A percentile compares a stretch with the other conserved stretches of the same genome.
Evolutionary conservation across 495 filamentous ascomycete genomes (phyloP).

Genomic region (Collariella sp.): DNA sequence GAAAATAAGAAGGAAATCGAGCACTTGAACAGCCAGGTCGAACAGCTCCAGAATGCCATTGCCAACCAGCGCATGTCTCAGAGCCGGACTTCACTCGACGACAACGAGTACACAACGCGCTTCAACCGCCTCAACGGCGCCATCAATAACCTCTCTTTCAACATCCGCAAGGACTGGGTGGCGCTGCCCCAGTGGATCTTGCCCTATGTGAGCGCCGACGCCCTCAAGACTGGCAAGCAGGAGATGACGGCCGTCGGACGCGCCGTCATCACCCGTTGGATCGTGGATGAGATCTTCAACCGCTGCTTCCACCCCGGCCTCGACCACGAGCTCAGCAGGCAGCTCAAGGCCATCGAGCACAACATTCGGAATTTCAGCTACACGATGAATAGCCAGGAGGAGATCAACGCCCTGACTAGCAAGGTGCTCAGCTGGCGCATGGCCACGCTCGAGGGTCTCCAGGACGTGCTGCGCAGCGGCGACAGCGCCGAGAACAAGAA

Average conservation of each 20-base stretch:
- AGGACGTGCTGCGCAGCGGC: constrained; percentile 56
- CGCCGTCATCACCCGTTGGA: constrained; percentile 79
- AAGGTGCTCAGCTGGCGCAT: constrained; percentile 90
- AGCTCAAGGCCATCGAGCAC: constrained; percentile 79
- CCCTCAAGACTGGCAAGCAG: constrained; percentile 70
- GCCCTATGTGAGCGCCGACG: constrained; percentile 72
- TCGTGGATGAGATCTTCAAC: constrained; percentile 86
- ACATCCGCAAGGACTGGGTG: constrained; percentile 88
- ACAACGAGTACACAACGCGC: constrained; percentile 84
- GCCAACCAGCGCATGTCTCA: constrained; percentile 92
- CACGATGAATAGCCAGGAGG: constrained; percentile 64
- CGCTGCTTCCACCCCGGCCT: constrained; percentile 84
- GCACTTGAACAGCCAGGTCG: constrained; percentile 77
- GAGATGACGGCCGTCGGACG: constrained; percentile 97
- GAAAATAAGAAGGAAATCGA: constrained; percentile 88
- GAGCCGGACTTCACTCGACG: constrained; percentile 90
- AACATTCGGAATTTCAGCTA: constrained; percentile 74
- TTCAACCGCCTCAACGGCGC: constrained; percentile 91
- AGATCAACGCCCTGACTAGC: constrained; percentile 79
- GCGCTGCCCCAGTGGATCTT: constrained; percentile 70
- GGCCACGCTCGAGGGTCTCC: constrained; percentile 85
- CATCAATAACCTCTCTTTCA: constrained; percentile 89
- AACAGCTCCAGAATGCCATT: constrained; percentile 90
- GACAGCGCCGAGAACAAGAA: constrained; percentile 54
- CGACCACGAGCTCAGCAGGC: constrained; percentile 61